phyloP scores from a whole-genome alignment of 306 rosid species.

The Crotalaria pallida region DNA sequence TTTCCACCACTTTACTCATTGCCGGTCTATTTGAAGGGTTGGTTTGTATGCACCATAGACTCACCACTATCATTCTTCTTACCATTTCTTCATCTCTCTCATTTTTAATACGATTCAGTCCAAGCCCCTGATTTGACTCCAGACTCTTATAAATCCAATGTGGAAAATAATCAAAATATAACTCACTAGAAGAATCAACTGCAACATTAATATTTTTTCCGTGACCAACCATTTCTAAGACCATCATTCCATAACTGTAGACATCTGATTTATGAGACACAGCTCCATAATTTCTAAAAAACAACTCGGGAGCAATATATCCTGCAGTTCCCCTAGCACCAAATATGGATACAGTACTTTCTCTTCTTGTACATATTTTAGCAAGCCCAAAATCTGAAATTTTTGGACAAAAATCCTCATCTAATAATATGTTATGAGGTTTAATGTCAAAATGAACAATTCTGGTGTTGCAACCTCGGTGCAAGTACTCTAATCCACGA shows the following conservation, averaged over 20 bases:
- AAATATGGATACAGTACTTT: constrained; percentile 24
- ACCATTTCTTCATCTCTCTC: constrained; percentile 6
- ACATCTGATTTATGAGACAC: constrained; percentile 41
- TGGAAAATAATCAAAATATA: constrained; percentile 42
- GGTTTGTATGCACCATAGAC: constrained; percentile 30
- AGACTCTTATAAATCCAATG: constrained; percentile 30
- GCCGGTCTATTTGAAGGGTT: constrained; percentile 24
- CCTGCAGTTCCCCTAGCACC: constrained; percentile 34
- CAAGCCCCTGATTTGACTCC: constrained; percentile 22
- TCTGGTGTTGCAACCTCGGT: constrained; percentile 33
- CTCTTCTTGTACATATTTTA: constrained; percentile 25
- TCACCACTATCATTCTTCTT: constrained; percentile 34
- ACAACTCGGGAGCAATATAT: constrained; percentile 34
- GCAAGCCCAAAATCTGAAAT: constrained; percentile 46
- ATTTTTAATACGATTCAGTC: background rate
- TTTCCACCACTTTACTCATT: constrained; percentile 28
- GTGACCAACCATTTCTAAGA: constrained; percentile 27
- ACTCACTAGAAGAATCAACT: constrained; percentile 11
- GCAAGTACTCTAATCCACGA: constrained; percentile 39
- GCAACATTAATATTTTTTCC: constrained; percentile 3
- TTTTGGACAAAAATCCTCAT: constrained; percentile 33
- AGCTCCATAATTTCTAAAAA: constrained; percentile 24
- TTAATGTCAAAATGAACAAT: constrained; percentile 48
- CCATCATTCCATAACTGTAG: constrained; percentile 38
- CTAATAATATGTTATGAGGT: constrained; percentile 37